Evolutionary conservation across 2,329 filamentous ascomycete species (phyloP).

Genomic region (Ophiostoma triangulosporum): DNA sequence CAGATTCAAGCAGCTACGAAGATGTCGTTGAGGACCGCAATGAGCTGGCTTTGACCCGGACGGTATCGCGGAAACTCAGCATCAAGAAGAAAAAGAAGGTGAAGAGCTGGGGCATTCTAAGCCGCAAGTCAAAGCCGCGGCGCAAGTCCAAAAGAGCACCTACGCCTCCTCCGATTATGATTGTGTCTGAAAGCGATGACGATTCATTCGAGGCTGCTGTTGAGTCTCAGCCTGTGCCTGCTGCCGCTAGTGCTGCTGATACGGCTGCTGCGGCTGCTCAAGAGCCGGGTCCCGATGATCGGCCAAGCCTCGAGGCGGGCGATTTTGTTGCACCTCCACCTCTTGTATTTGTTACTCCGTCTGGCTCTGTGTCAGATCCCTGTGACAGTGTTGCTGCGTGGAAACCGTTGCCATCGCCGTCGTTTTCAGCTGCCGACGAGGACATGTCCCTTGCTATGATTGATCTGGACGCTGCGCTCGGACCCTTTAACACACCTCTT

Average conservation of each 20-base stretch:
- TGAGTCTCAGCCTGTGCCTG: conserved; percentile 13
- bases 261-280: no score
- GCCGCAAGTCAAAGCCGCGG: conserved; percentile 43
- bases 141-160: conserved; percentile 31
- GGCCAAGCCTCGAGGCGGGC: conserved; percentile 16
- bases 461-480: conserved; percentile 84
- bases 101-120: conserved; percentile 56
- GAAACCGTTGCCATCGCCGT: conserved; percentile 23
- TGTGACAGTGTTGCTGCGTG: conserved; percentile 17
- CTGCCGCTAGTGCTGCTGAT: background rate
- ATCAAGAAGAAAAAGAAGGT: conserved; percentile 58
- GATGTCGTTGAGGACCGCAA: conserved; percentile 11
- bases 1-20: background rate
- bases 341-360: conserved; percentile 29
- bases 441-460: conserved; percentile 70
- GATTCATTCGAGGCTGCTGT: conserved; percentile 14
- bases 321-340: conserved; percentile 16
- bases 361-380: conserved; percentile 17
- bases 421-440: conserved; percentile 30
- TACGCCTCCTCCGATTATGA: conserved; percentile 29
- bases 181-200: conserved; percentile 19
- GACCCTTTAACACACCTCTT: conserved; percentile 76
- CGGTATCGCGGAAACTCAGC: conserved; percentile 19
- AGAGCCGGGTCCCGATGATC: conserved; percentile 15
- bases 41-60: conserved; percentile 14